Conservation (phyloP, 768 basidiomycete species). For the Rhodotorula taiwanensis region DNA sequence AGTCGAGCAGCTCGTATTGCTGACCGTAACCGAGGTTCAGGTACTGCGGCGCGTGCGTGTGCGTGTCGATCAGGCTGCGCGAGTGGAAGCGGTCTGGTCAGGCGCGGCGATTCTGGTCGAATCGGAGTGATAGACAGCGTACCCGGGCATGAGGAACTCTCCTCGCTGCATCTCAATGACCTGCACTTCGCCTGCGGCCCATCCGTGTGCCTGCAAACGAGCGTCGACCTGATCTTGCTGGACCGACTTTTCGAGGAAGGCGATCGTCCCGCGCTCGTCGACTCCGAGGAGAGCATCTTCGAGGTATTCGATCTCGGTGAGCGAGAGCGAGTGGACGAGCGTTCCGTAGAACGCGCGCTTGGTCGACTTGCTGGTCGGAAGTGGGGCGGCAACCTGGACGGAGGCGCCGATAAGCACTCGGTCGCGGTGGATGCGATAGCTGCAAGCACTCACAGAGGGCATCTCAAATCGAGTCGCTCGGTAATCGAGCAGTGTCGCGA, state of each 20-base stretch:
- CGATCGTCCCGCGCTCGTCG: conserved; percentile 36
- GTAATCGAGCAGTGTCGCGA: too few relatives aligned
- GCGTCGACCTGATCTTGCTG: conserved; percentile 2
- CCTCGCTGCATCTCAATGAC: conserved; percentile 10
- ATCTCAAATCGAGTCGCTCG: too few relatives aligned
- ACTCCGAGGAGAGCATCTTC: conserved; percentile 36
- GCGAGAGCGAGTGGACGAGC: conserved; percentile 29
- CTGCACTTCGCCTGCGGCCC: conserved; percentile 3
- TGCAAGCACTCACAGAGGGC: too few relatives aligned
- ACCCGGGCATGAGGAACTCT: conserved; percentile 40
- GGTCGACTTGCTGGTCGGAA: conserved; percentile 4
- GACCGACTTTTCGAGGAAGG: conserved; percentile 33
- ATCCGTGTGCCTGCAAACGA: conserved; percentile 7
- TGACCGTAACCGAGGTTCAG: conserved; percentile 55
- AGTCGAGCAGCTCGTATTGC: conserved; percentile 78
- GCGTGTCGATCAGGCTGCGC: conserved; percentile 37
- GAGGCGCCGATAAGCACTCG: background rate
- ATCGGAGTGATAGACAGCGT: background rate
- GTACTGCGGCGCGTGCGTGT: conserved; percentile 59
- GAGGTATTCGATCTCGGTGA: conserved; percentile 37
- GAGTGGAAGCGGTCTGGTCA: background rate
- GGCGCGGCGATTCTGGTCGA: too few relatives aligned
- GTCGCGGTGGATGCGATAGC: too few relatives aligned
- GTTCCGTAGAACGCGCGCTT: conserved; percentile 35
- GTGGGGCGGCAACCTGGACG: background rate